Evolutionary conservation across 2,329 filamentous ascomycete genomes (phyloP).

Genomic region (Davidsoniella virescens): DNA sequence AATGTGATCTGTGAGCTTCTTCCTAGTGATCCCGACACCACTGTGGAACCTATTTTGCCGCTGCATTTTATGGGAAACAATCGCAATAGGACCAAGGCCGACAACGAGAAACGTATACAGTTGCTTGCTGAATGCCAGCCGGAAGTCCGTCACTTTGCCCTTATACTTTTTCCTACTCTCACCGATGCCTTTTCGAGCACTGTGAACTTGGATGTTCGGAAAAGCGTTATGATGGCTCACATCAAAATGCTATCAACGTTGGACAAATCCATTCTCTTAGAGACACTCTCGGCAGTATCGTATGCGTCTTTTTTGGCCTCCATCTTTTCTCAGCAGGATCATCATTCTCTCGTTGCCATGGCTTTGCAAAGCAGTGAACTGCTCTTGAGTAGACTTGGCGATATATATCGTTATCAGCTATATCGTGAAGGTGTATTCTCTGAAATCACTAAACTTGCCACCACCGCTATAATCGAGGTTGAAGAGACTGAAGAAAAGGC

Average conservation of each 20-base stretch:
- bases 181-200: constrained; percentile 97
- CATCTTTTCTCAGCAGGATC: constrained; percentile 89
- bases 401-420: constrained; percentile 89
- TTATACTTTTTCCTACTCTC: constrained; percentile 84
- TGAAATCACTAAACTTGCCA: constrained; percentile 71
- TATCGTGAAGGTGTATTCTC: constrained; percentile 91
- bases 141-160: constrained; percentile 78
- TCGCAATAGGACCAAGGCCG: neutral
- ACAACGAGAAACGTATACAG: constrained; percentile 68
- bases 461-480: constrained; percentile 13
- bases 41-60: constrained; percentile 15
- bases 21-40: constrained; percentile 34
- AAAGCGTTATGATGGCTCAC: constrained; percentile 91
- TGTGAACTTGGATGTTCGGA: constrained; percentile 82
- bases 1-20: constrained; percentile 95
- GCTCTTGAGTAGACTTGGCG: constrained; percentile 65
- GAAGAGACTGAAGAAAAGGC: constrained; percentile 18
- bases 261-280: constrained; percentile 68
- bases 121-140: constrained; percentile 67
- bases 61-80: neutral
- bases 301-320: constrained; percentile 93
- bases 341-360: constrained; percentile 69
- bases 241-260: constrained; percentile 95
- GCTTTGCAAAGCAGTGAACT: constrained; percentile 83
- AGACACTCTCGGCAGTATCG: constrained; percentile 71